Percentiles rank a stretch among this genome's conserved stretches.
Conservation (phyloP, 768 basidiomycete species). For the Russula abietina region DNA sequence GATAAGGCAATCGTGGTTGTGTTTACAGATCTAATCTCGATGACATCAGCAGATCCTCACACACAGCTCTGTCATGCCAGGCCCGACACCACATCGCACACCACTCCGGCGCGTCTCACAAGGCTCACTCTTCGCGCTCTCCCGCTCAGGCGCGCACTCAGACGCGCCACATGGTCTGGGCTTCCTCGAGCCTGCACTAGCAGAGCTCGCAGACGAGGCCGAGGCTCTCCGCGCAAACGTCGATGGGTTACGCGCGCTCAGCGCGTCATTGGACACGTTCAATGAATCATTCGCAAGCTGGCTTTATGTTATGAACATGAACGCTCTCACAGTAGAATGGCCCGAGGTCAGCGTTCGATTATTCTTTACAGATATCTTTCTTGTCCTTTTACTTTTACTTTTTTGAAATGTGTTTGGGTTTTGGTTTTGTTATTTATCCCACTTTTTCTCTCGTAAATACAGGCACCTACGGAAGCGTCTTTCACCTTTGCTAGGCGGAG, state of each 20-base stretch:
- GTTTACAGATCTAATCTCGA: neutral
- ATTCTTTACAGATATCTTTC: neutral
- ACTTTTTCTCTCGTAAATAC: neutral
- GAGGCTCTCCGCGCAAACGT: constrained; percentile 74
- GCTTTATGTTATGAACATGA: constrained; percentile 91
- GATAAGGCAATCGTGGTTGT: neutral
- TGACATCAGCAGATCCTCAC: neutral
- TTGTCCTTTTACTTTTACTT: neutral
- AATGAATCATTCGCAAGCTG: constrained; percentile 92
- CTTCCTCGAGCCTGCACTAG: constrained; percentile 77
- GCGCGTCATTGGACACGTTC: constrained; percentile 73
- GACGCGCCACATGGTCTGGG: constrained; percentile 80
- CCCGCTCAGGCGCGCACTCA: constrained; percentile 64
- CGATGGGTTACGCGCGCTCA: constrained; percentile 62
- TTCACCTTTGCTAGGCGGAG: constrained; percentile 53
- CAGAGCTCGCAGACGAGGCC: constrained; percentile 84
- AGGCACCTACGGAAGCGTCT: constrained; percentile 28
- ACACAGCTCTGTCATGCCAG: constrained; percentile 13
- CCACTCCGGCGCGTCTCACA: constrained; percentile 88
- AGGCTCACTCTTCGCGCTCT: constrained; percentile 81
- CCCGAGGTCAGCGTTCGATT: constrained; percentile 50
- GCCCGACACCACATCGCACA: constrained; percentile 57
- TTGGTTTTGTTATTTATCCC: no score
- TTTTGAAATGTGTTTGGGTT: no score
- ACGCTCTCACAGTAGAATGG: constrained; percentile 91